Percentiles rank a stretch among this genome's conserved stretches.
Evolutionary conservation across 495 filamentous ascomycete species (phyloP).

Genomic region (Aspergillus incahuasiensis): DNA sequence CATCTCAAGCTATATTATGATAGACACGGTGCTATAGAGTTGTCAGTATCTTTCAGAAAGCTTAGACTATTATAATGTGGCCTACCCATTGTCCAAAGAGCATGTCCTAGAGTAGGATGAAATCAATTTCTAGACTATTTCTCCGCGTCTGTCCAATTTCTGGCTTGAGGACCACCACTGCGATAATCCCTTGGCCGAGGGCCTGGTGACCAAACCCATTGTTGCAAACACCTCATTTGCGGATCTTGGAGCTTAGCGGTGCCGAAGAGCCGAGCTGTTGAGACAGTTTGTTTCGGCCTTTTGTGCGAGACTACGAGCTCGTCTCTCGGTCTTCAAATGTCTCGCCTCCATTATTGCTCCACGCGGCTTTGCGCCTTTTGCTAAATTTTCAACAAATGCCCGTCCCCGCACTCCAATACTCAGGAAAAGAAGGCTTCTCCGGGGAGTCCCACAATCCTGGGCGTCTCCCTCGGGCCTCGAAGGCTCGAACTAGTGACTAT

Average conservation of each 20-base stretch:
- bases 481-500: not conserved
- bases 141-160: too few species aligned
- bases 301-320: conserved; percentile 12
- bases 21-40: conserved; percentile 1
- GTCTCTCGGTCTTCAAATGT: not conserved
- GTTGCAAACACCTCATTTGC: not conserved
- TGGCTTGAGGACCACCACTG: not conserved
- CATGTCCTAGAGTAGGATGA: too few species aligned
- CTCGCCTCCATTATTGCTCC: not conserved
- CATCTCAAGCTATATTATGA: conserved; percentile 3
- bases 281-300: conserved; percentile 9
- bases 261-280: not conserved
- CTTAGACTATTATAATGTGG: not conserved
- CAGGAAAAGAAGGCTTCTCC: not conserved
- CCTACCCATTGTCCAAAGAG: not conserved
- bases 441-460: not conserved
- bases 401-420: not conserved
- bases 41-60: not conserved
- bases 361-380: not conserved
- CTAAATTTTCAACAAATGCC: not conserved
- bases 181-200: not conserved
- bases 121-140: too few species aligned
- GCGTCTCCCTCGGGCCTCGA: not conserved
- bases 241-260: not conserved
- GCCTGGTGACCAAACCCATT: too few species aligned